phyloP scores from a whole-genome alignment of 257 asterid species.

The Solanum corneliomulleri region DNA sequence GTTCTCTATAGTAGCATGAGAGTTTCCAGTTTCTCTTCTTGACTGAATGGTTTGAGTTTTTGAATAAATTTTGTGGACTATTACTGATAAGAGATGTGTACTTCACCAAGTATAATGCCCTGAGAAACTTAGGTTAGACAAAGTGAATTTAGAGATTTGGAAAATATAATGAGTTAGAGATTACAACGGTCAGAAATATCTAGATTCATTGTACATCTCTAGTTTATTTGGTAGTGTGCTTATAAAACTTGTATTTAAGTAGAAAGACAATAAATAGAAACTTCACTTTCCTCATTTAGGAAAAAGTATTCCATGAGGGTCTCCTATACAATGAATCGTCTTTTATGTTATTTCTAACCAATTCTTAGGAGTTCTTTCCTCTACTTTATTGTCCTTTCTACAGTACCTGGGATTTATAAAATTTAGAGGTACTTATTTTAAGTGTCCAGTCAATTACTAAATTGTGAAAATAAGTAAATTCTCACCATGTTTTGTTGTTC shows the following conservation, averaged over 20 bases:
- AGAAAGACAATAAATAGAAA: neutral
- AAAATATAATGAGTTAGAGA: neutral
- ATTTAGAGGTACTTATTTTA: neutral
- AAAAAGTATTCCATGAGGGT: neutral
- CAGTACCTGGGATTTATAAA: neutral
- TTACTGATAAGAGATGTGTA: neutral
- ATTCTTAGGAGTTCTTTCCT: neutral
- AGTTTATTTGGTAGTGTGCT: neutral
- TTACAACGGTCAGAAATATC: neutral
- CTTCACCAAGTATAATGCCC: neutral
- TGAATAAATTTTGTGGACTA: neutral
- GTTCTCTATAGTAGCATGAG: neutral
- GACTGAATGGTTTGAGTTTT: neutral
- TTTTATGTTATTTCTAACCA: neutral
- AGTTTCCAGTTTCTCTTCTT: neutral
- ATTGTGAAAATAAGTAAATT: neutral
- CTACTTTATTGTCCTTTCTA: neutral
- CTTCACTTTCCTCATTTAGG: neutral
- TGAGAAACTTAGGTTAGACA: neutral
- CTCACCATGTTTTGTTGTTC: neutral
- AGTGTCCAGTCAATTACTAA: neutral
- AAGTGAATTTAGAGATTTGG: neutral
- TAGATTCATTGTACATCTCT: neutral
- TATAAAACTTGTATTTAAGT: neutral
- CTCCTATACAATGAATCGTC: neutral